Evolutionary conservation across 768 basidiomycete species (phyloP), one percentile per base, ranked within the genome.

Genomic region (Daedaleopsis nitida): DNA sequence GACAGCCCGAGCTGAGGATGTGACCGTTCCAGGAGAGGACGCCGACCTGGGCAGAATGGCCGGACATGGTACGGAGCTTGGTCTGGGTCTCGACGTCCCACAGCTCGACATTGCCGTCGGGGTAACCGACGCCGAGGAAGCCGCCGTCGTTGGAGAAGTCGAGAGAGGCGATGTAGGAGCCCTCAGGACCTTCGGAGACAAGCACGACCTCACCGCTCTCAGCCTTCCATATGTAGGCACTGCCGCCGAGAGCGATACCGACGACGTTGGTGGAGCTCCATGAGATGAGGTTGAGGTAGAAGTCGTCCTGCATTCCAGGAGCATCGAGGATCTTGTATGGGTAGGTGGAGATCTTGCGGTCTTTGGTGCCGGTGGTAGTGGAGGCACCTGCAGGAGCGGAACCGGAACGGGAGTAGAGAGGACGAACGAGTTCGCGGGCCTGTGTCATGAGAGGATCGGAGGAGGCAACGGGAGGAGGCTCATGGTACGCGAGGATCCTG

Each of bases 241-340:
- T 82, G 45, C 90, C 86, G 48, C 87, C 91, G 12, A 99, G 83
- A 0, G 91, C 96, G 57, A 99, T 96, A 2, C 91, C 95, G 12
- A 99, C 86, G 27, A 87, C 77, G 73, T 98, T 98, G 65, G 84
- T 84, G 44, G 82, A 83, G 38, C 90, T 91, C 97, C 97, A 99
- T 17, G 88, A 83, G 54, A 98, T 73, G 55, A 99, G 80, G 73
- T 98, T 99, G 70, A 99, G 86, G 71, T 99, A 99, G 74, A 96
- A 99, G 74, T 99, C 97, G 66, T 98, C 94, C 11, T 87, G 82
- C 81, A 92, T 88, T 7, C 93, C 93, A 1, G 95, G 95, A 0
- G 96, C 96, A 67, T 98, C 97, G 11, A 99, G 82, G 9, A 98
- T 94, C n/a, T 94, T 85, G 67, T 96, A 92, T 0, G 96, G 93